Conservation (phyloP, 2,329 filamentous ascomycete genomes). For the Cryphonectria carpinicola region DNA sequence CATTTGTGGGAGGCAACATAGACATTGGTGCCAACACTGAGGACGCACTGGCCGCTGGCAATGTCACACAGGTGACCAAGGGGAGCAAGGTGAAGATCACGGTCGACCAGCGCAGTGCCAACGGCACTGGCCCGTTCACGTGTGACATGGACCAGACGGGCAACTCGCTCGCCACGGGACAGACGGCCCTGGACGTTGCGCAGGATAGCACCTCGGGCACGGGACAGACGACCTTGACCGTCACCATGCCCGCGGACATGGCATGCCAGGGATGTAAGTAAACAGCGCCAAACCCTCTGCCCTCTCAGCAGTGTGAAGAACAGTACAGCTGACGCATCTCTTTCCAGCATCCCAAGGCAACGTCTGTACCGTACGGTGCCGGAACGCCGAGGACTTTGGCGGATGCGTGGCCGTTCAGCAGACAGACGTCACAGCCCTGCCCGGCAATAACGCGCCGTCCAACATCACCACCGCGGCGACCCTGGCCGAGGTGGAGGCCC, state of each 20-base stretch:
- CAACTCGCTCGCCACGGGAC: constrained; percentile 46
- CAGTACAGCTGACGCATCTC: neutral
- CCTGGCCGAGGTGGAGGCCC: constrained; percentile 47
- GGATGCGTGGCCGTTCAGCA: constrained; percentile 60
- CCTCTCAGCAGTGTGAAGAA: neutral
- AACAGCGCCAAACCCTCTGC: neutral
- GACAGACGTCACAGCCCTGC: constrained; percentile 44
- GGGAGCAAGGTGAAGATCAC: constrained; percentile 49
- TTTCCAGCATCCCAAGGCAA: constrained; percentile 55
- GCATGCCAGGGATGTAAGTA: constrained; percentile 52
- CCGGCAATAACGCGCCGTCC: constrained; percentile 42
- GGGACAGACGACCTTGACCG: constrained; percentile 48
- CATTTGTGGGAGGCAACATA: constrained; percentile 62
- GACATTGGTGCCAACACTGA: constrained; percentile 59
- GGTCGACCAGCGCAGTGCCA: constrained; percentile 53
- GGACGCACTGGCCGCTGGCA: constrained; percentile 47
- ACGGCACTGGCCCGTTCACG: constrained; percentile 53
- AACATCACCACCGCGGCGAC: constrained; percentile 49
- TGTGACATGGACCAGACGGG: constrained; percentile 54
- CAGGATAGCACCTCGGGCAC: constrained; percentile 52
- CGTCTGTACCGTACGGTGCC: constrained; percentile 58
- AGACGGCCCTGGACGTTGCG: constrained; percentile 49
- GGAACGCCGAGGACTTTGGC: constrained; percentile 55
- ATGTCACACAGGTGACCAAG: constrained; percentile 51
- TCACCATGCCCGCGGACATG: constrained; percentile 51